Percentiles rank a stretch among this genome's conserved stretches.
These are phyloP conservation scores for Talaromyces pinophilus DNA, from an alignment of 2,329 filamentous ascomycete species.

Conservation along the genomic window DNA sequence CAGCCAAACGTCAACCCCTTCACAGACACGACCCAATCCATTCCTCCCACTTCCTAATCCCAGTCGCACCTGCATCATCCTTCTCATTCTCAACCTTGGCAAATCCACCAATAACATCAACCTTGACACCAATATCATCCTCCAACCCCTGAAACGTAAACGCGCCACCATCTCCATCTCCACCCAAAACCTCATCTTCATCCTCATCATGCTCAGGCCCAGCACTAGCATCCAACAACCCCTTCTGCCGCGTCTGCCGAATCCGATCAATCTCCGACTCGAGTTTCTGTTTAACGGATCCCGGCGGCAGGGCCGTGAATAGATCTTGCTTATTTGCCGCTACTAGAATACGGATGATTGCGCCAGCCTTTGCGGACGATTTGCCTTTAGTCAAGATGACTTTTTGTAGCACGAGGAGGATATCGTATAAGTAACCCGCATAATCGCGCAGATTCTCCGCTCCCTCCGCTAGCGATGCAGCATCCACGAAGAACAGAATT, in stretches of 20 bases:
- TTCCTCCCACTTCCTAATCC: conserved; percentile 80
- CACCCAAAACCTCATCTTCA: conserved; percentile 82
- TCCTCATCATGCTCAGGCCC: conserved; percentile 57
- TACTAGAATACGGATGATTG: conserved; percentile 72
- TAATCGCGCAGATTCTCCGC: conserved; percentile 63
- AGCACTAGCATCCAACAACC: conserved; percentile 78
- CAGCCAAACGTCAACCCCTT: conserved; percentile 21
- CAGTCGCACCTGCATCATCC: conserved; percentile 58
- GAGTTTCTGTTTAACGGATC: conserved; percentile 70
- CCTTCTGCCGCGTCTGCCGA: conserved; percentile 73
- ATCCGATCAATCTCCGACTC: conserved; percentile 81
- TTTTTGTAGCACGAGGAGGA: conserved; percentile 80
- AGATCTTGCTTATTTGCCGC: conserved; percentile 95
- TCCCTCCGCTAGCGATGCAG: conserved; percentile 59
- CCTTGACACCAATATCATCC: conserved; percentile 72
- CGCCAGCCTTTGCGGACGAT: conserved; percentile 54
- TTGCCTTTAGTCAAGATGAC: conserved; percentile 57
- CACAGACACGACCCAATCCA: conserved; percentile 81
- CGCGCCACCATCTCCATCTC: conserved; percentile 64
- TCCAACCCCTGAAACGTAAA: conserved; percentile 82
- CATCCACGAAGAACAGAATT: conserved; percentile 87
- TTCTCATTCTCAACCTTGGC: conserved; percentile 58
- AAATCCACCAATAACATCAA: conserved; percentile 72
- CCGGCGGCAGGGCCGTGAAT: conserved; percentile 84
- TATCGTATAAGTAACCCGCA: conserved; percentile 83